These are phyloP conservation scores for Marchantia polymorpha DNA, from an alignment of 225 moss, liverwort and hornwort genomes.

Conservation along the genomic window DNA sequence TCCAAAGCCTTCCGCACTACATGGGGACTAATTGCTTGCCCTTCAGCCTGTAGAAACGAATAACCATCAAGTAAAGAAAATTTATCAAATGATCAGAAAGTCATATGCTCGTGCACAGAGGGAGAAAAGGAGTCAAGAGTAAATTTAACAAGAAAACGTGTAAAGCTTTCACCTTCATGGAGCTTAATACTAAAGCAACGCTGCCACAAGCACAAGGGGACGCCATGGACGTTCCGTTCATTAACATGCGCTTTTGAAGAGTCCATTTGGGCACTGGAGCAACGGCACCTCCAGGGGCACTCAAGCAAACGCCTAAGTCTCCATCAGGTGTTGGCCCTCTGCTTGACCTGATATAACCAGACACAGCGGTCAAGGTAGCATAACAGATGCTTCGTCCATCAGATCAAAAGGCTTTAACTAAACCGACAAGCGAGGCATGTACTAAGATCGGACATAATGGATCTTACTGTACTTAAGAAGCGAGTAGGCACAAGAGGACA, in stretches of 20 bases:
- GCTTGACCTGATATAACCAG: constrained; percentile 65
- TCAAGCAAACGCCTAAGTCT: constrained; percentile 84
- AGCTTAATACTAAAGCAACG: constrained; percentile 81
- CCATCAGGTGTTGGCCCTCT: constrained; percentile 97
- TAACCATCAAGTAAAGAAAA: not conserved
- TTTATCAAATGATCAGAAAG: not conserved
- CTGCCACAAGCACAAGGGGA: constrained; percentile 99
- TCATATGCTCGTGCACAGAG: not conserved
- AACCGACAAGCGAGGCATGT: too few species aligned
- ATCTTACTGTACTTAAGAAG: not conserved
- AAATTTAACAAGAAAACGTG: not conserved
- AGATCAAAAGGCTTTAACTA: too few species aligned
- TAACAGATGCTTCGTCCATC: too few species aligned
- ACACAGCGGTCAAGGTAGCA: not conserved
- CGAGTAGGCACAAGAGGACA: not conserved
- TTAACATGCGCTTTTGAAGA: constrained; percentile 94
- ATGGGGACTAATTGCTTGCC: constrained; percentile 76
- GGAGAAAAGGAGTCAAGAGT: not conserved
- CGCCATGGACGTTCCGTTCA: constrained; percentile 99
- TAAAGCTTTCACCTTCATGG: constrained; percentile 60
- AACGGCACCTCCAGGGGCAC: constrained; percentile 92
- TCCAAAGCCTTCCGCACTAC: constrained; percentile 89
- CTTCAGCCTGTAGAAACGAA: constrained; percentile 65
- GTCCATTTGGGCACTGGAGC: constrained; percentile 99
- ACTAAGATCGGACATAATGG: too few species aligned